Conservation (phyloP, 441 rosid genomes). For the Breynia disticha region DNA sequence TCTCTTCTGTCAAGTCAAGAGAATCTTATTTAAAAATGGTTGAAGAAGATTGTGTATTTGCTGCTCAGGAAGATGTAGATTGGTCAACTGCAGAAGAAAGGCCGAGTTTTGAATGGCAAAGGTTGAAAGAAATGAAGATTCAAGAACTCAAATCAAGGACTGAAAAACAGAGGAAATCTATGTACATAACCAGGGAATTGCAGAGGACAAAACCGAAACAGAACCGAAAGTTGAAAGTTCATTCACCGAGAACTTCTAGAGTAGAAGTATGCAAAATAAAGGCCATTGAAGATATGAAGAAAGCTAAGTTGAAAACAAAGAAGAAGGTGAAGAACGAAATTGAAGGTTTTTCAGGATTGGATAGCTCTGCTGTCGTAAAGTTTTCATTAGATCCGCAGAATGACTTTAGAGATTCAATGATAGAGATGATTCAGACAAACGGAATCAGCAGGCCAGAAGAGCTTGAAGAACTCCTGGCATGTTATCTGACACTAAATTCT, state of each 20-base stretch:
- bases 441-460: constrained; percentile 50
- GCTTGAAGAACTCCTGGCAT: constrained; percentile 78
- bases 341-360: constrained; percentile 24
- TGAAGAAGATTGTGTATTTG: constrained; percentile 11
- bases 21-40: constrained; percentile 15
- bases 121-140: constrained; percentile 31
- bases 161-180: constrained; percentile 64
- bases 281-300: constrained; percentile 62
- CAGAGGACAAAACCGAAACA: constrained; percentile 36
- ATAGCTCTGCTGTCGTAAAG: constrained; percentile 70
- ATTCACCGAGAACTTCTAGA: constrained; percentile 47
- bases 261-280: constrained; percentile 47
- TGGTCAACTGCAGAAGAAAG: constrained; percentile 15
- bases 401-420: constrained; percentile 85
- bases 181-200: constrained; percentile 47
- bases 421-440: constrained; percentile 77
- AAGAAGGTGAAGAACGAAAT: constrained; percentile 26
- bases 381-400: constrained; percentile 61
- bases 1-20: constrained; percentile 16
- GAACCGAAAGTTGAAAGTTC: constrained; percentile 35
- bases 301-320: constrained; percentile 37
- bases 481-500: constrained; percentile 67
- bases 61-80: constrained; percentile 10
- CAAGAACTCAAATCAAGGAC: constrained; percentile 35
- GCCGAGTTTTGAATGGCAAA: constrained; percentile 29